These are phyloP conservation scores for Camellia oleifera DNA, from an alignment of 179 eudicot species.

Conservation along the genomic window DNA sequence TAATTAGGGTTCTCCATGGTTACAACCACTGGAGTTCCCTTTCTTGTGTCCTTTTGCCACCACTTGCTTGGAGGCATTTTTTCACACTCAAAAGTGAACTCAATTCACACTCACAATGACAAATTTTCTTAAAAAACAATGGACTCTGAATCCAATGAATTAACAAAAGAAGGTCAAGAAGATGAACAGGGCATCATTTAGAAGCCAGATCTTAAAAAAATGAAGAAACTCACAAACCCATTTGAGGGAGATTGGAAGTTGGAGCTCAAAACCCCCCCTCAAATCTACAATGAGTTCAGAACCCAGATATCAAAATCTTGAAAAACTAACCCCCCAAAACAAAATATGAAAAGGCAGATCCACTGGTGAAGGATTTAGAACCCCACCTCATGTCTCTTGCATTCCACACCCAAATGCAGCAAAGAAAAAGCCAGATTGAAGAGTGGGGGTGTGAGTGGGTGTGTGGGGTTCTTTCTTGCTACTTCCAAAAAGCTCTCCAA, in stretches of 20 bases:
- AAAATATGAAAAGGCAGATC: slow-evolving; percentile 7
- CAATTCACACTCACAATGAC: not conserved
- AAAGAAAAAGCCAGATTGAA: slow-evolving; percentile 14
- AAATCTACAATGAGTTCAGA: not conserved
- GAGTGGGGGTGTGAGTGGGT: not conserved
- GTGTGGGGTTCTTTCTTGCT: slow-evolving; percentile 15
- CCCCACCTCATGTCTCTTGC: slow-evolving; percentile 6
- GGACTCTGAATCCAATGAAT: not conserved
- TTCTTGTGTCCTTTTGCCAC: slow-evolving; percentile 46
- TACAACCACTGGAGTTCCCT: slow-evolving; percentile 54
- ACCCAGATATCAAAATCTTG: slow-evolving; percentile 27
- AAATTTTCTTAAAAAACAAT: not conserved
- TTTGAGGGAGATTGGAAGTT: not conserved
- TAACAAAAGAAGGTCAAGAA: not conserved
- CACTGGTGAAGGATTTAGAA: not conserved
- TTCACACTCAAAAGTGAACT: slow-evolving; percentile 4
- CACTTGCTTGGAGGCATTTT: slow-evolving; percentile 40
- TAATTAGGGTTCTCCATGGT: slow-evolving; percentile 57
- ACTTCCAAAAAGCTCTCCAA: slow-evolving; percentile 5
- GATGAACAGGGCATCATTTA: not conserved
- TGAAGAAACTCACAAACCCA: slow-evolving; percentile 15
- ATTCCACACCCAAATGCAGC: slow-evolving; percentile 26
- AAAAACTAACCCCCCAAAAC: slow-evolving; percentile 15
- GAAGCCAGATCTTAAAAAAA: slow-evolving; percentile 14
- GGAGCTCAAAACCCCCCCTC: not conserved